Percentiles rank a stretch among this genome's conserved stretches.
phyloP scores from a whole-genome alignment of 306 rosid genomes.

The apple (Malus domestica) region DNA sequence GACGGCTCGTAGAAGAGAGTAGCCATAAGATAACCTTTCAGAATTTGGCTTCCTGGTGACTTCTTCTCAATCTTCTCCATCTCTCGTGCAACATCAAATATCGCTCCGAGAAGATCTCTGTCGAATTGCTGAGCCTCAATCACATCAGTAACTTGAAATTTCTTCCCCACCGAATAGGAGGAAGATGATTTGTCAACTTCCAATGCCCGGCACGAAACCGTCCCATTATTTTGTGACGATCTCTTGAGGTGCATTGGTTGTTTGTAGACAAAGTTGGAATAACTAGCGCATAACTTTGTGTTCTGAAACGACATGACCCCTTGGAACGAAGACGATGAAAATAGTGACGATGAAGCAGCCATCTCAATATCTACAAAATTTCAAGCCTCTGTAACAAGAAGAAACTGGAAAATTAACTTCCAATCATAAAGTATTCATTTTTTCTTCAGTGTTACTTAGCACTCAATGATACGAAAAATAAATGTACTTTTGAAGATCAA shows the following conservation, averaged over 20 bases:
- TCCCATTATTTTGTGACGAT: conserved; percentile 13
- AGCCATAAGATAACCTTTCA: conserved; percentile 88
- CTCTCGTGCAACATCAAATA: conserved; percentile 63
- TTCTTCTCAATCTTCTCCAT: conserved; percentile 78
- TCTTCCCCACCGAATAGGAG: conserved; percentile 42
- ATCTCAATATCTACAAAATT: conserved; percentile 22
- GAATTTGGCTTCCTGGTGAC: conserved; percentile 67
- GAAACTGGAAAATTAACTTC: not conserved
- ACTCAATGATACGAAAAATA: no score
- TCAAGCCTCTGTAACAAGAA: not conserved
- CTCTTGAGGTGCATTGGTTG: conserved; percentile 10
- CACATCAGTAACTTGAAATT: conserved; percentile 67
- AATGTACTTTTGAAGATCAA: no score
- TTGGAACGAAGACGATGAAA: conserved; percentile 34
- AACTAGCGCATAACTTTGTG: conserved; percentile 18
- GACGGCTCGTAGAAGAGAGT: conserved; percentile 90
- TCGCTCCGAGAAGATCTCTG: conserved; percentile 52
- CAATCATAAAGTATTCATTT: not conserved
- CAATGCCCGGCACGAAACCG: conserved; percentile 29
- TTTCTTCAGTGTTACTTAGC: no score
- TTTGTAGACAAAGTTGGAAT: not conserved
- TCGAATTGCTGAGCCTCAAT: conserved; percentile 87
- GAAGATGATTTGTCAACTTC: conserved; percentile 37
- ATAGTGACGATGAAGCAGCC: conserved; percentile 51
- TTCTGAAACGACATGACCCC: conserved; percentile 26